A percentile compares a stretch with the other conserved stretches of the same genome.
Conservation (phyloP, 2,329 filamentous ascomycete species). For the Blastomyces parvus region DNA sequence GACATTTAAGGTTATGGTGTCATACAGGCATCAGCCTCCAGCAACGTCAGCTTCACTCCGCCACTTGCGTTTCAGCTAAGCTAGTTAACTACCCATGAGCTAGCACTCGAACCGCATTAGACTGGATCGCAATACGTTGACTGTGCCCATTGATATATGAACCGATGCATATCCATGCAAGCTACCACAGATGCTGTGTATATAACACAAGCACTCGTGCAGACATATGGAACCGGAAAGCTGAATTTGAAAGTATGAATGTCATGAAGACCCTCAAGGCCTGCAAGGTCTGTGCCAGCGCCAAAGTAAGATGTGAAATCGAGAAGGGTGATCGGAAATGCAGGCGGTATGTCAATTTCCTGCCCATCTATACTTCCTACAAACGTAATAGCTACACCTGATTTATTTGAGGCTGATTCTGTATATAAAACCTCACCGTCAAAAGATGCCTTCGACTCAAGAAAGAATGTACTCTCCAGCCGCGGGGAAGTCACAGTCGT, state of each 20-base stretch:
- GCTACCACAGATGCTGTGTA: neutral
- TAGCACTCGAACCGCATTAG: neutral
- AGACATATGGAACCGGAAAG: too few species aligned
- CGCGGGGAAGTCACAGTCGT: neutral
- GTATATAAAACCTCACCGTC: neutral
- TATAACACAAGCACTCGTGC: neutral
- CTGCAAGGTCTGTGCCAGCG: neutral
- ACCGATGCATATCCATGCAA: neutral
- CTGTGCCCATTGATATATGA: neutral
- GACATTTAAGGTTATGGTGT: too few species aligned
- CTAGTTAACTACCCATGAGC: neutral
- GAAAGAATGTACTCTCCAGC: conserved; percentile 1
- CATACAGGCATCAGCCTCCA: neutral
- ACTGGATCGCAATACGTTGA: neutral
- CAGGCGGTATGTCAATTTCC: conserved; percentile 1
- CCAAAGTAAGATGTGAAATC: neutral
- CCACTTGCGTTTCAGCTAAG: neutral
- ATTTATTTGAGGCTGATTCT: neutral
- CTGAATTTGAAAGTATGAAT: neutral
- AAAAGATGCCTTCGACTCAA: conserved; percentile 1
- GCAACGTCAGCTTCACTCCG: neutral
- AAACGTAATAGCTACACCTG: neutral
- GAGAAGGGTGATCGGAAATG: neutral
- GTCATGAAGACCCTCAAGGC: neutral
- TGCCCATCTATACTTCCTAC: neutral